Percentiles rank a stretch among this genome's conserved stretches.
Conservation (phyloP, 441 rosid genomes). For the Metrosideros polymorpha region DNA sequence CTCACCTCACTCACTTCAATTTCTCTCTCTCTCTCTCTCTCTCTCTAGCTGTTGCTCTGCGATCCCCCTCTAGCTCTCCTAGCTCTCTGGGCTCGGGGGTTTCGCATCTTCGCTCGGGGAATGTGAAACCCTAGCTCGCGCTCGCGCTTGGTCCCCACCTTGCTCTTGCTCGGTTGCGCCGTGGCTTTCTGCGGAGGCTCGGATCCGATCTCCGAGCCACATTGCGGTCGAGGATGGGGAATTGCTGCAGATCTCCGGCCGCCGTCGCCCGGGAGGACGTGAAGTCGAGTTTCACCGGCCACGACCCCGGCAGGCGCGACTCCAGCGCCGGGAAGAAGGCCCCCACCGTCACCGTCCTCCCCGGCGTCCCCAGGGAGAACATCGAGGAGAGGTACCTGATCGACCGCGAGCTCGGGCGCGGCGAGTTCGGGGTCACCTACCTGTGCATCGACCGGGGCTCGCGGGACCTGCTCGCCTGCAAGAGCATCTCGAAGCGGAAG, state of each 20-base stretch:
- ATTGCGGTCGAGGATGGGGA: slow-evolving; percentile 43
- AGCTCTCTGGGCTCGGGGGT: neutral
- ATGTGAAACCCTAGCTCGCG: slow-evolving; percentile 47
- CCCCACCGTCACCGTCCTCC: slow-evolving; percentile 64
- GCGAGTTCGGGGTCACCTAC: slow-evolving; percentile 98
- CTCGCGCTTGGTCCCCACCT: slow-evolving; percentile 14
- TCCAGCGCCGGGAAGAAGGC: slow-evolving; percentile 42
- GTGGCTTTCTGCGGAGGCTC: neutral
- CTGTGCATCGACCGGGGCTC: slow-evolving; percentile 74
- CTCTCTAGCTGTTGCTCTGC: neutral
- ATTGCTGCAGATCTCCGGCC: slow-evolving; percentile 99
- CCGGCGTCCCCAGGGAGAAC: slow-evolving; percentile 66
- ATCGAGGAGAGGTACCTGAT: slow-evolving; percentile 83
- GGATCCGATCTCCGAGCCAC: neutral
- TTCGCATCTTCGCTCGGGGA: slow-evolving; percentile 12
- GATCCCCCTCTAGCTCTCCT: neutral
- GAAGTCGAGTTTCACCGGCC: slow-evolving; percentile 66
- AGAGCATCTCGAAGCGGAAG: slow-evolving; percentile 95
- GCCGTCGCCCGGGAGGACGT: slow-evolving; percentile 97
- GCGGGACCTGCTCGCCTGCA: slow-evolving; percentile 89
- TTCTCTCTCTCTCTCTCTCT: neutral
- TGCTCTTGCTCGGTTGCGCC: slow-evolving; percentile 4
- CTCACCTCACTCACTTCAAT: neutral
- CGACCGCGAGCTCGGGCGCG: slow-evolving; percentile 94
- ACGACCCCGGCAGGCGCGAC: slow-evolving; percentile 57